A percentile compares a stretch with the other conserved stretches of the same genome.
These are phyloP conservation scores for Paraconiothyrium sp. DNA, from an alignment of 2,329 filamentous ascomycete genomes.

Conservation along the genomic window DNA sequence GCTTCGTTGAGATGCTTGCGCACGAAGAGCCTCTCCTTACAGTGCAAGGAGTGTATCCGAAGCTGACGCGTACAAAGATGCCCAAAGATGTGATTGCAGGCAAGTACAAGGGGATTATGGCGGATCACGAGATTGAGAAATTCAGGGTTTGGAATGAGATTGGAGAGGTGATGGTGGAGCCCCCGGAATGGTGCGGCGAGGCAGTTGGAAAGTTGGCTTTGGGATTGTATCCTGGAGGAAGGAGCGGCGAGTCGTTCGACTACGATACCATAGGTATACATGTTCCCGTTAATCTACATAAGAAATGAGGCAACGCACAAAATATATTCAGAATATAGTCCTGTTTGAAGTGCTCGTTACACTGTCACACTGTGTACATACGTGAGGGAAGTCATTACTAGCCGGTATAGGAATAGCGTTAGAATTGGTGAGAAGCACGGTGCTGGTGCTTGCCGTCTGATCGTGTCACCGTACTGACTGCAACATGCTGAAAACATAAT, in stretches of 20 bases:
- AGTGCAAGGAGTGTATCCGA: conserved; percentile 38
- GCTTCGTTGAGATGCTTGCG: conserved; percentile 36
- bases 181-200: conserved; percentile 33
- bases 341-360: not conserved
- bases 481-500: conserved; percentile 1
- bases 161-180: conserved; percentile 38
- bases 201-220: conserved; percentile 35
- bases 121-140: conserved; percentile 39
- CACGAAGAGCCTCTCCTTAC: conserved; percentile 34
- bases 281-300: conserved; percentile 22
- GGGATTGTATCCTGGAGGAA: conserved; percentile 32
- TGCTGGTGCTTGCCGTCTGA: not conserved
- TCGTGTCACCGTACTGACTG: not conserved
- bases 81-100: conserved; percentile 31
- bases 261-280: conserved; percentile 31
- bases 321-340: not conserved
- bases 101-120: conserved; percentile 35
- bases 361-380: too few species aligned
- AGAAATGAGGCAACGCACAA: not conserved
- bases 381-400: not conserved
- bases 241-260: conserved; percentile 33
- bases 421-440: not conserved
- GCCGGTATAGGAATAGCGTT: not conserved
- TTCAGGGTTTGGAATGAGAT: conserved; percentile 35
- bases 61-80: conserved; percentile 39